Base-by-base conservation (phyloP, 2,329 filamentous ascomycete genomes). In the Fusarium sarcochroum region DNA sequence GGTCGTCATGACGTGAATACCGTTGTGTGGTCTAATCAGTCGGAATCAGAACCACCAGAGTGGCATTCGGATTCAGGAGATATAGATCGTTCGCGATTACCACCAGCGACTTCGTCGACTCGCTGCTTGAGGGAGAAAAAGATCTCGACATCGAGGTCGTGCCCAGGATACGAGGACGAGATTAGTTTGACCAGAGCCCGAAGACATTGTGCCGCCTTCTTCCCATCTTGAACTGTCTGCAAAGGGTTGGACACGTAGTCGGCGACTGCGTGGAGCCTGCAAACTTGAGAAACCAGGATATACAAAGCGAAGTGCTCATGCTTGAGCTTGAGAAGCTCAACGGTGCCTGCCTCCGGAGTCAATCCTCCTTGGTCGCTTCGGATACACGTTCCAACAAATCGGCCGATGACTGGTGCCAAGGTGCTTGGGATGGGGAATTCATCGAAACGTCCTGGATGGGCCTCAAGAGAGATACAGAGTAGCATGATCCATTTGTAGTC, bases 41-140 rank as follows among this genome's bases (percentile, higher is more conserved):
- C 27, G 3, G 27, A 30, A 30, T 30, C 27, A 30, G 9, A 30
- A 10, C 13, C 27, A 27, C 25, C 25, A 27, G 25, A 27, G 27
- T 30, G 10, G 27, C 11, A 2, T 30, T 4, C 27, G 9, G 9
- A 9, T 10, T 11, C 10, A 30, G 27, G 11, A 34, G 17, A n/a
- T 7, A 13, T 9, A 10, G 32, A 38, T 25, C 21, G 17, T 18
- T 49, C 35, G 27, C 37, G 18, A 9, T 30, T 27, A 6, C 38
- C 44, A n/a, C 10, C 15, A 9, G 6, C 3, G 17, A 60, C 44
- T 4, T 5, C 40, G 2, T 23, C 40, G 34, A 13, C 10, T 15
- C 54, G 38, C n/a, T 40, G 18, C 7, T 15, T 40, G 15, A 51
- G 17, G 7, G 54, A 58, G 8, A 15, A 18, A 35, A 58, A 51